phyloP scores from a whole-genome alignment of 306 rosid species.

The Hippophae gyantsensis region DNA sequence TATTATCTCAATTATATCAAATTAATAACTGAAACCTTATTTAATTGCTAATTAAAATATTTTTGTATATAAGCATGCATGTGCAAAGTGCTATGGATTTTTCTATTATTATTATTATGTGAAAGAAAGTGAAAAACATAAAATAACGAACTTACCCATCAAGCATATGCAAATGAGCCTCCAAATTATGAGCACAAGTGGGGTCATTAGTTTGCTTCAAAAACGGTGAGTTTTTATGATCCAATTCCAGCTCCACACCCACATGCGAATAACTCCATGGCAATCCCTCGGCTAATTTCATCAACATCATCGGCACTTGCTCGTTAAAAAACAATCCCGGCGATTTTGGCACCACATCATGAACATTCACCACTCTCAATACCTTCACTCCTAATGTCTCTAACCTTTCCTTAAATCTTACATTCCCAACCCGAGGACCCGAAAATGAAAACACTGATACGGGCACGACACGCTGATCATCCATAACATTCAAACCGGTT shows the following conservation, averaged over 20 bases:
- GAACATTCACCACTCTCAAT: constrained; percentile 55
- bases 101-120: too few species aligned
- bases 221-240: constrained; percentile 58
- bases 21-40: too few species aligned
- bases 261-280: constrained; percentile 85
- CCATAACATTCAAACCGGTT: constrained; percentile 37
- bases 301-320: constrained; percentile 28
- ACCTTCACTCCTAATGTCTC: constrained; percentile 60
- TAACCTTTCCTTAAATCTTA: constrained; percentile 59
- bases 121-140: not conserved
- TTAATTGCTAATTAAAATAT: too few species aligned
- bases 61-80: too few species aligned
- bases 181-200: constrained; percentile 52
- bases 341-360: constrained; percentile 54
- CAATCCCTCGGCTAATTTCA: constrained; percentile 48
- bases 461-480: constrained; percentile 33
- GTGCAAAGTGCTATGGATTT: too few species aligned
- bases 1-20: too few species aligned
- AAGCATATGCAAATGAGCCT: constrained; percentile 73
- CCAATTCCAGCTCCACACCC: constrained; percentile 56
- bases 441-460: constrained; percentile 54
- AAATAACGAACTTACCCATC: constrained; percentile 46
- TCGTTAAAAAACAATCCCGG: constrained; percentile 67
- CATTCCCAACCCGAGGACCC: constrained; percentile 80
- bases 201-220: constrained; percentile 47